phyloP scores from a whole-genome alignment of 2,329 filamentous ascomycete species.

The Beauveria caledonica region DNA sequence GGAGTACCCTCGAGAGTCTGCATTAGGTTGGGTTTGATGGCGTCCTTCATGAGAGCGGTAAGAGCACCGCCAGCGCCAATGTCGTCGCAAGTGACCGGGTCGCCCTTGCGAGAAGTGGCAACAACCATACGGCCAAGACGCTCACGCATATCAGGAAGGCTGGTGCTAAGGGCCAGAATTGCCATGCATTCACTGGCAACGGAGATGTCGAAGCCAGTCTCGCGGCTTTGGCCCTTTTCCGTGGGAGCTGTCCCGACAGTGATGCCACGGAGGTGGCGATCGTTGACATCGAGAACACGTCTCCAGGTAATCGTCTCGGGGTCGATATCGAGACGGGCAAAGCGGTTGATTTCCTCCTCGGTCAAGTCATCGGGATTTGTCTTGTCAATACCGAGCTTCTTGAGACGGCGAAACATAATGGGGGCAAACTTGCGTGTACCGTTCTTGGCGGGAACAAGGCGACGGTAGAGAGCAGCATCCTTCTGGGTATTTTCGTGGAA shows the following conservation, averaged over 20 bases:
- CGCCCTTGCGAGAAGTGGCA: slow-evolving; percentile 73
- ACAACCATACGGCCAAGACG: slow-evolving; percentile 93
- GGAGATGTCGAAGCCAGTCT: slow-evolving; percentile 95
- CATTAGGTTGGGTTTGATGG: slow-evolving; percentile 98
- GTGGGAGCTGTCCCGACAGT: slow-evolving; percentile 83
- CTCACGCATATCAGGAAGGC: slow-evolving; percentile 81
- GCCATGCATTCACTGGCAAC: slow-evolving; percentile 98
- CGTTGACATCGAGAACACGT: slow-evolving; percentile 93
- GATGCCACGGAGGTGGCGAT: slow-evolving; percentile 82
- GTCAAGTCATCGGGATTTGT: slow-evolving; percentile 87
- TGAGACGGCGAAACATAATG: slow-evolving; percentile 85
- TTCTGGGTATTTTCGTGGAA: slow-evolving; percentile 97
- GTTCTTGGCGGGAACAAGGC: slow-evolving; percentile 83
- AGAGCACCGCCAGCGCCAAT: slow-evolving; percentile 87
- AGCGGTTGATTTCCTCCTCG: slow-evolving; percentile 76
- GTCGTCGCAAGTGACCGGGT: slow-evolving; percentile 93
- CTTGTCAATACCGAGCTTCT: slow-evolving; percentile 95
- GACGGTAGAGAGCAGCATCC: slow-evolving; percentile 76
- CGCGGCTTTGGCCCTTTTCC: slow-evolving; percentile 78
- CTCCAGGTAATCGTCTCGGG: slow-evolving; percentile 96
- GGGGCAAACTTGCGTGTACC: slow-evolving; percentile 80
- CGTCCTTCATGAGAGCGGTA: slow-evolving; percentile 92
- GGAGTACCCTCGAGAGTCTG: slow-evolving; percentile 95
- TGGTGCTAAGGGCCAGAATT: slow-evolving; percentile 86
- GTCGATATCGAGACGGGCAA: slow-evolving; percentile 93